Conservation (phyloP, 2,329 filamentous ascomycete genomes). For the Cadophora malorum region DNA sequence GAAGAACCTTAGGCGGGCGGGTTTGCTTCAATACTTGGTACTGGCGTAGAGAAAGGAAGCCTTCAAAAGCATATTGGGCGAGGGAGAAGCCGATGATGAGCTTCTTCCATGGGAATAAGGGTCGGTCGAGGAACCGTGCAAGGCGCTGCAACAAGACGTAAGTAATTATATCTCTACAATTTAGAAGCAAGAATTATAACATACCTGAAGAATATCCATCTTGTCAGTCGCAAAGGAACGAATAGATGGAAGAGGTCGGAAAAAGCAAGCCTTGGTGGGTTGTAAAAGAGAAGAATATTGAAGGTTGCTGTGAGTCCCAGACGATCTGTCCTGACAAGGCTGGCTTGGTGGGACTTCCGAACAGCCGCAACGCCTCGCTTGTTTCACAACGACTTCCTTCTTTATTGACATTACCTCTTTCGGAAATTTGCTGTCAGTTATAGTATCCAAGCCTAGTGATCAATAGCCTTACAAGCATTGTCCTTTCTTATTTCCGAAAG, state of each 20-base stretch:
- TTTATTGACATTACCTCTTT: constrained; percentile 9
- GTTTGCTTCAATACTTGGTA: constrained; percentile 84
- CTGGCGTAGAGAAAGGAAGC: constrained; percentile 87
- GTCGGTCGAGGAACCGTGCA: constrained; percentile 85
- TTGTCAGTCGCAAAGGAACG: constrained; percentile 33
- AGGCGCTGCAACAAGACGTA: constrained; percentile 62
- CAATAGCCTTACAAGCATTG: too few species aligned
- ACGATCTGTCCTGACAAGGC: constrained; percentile 23
- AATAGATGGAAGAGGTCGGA: constrained; percentile 22
- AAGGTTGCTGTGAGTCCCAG: not conserved
- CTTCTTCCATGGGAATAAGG: constrained; percentile 96
- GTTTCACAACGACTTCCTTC: constrained; percentile 8
- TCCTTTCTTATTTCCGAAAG: too few species aligned
- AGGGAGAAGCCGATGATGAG: constrained; percentile 94
- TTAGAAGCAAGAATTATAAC: not conserved
- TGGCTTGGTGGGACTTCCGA: constrained; percentile 1
- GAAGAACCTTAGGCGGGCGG: constrained; percentile 83
- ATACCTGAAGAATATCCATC: constrained; percentile 48
- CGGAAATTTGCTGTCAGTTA: not conserved
- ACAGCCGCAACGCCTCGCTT: constrained; percentile 6
- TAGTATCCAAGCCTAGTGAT: not conserved
- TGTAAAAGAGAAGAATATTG: not conserved
- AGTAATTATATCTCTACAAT: constrained; percentile 14
- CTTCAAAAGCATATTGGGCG: constrained; percentile 89
- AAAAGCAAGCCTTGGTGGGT: constrained; percentile 16